Evolutionary conservation across 163 green algal species (phyloP).

Genomic region (Chlorella variabilis): DNA sequence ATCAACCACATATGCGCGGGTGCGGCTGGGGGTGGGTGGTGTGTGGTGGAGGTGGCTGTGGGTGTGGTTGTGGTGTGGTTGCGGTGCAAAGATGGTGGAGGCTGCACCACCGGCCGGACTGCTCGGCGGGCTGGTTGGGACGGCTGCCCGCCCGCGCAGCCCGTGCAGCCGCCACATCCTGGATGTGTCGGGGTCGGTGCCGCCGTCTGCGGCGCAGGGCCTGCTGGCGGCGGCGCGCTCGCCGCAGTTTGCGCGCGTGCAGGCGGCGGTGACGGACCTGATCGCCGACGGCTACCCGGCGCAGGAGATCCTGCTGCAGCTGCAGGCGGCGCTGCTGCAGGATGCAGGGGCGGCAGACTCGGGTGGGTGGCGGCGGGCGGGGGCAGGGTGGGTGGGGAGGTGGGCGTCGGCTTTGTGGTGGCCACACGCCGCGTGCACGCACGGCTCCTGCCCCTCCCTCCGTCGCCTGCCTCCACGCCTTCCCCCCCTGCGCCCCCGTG

Average conservation of each 20-base stretch:
- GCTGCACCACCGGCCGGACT: too few relatives aligned
- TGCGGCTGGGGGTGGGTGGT: slow-evolving; percentile 13
- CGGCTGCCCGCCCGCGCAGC: too few relatives aligned
- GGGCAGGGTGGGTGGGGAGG: neutral
- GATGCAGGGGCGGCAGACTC: slow-evolving; percentile 4
- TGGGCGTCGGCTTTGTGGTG: too few relatives aligned
- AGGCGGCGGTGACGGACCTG: slow-evolving; percentile 62
- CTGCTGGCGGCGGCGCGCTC: slow-evolving; percentile 60
- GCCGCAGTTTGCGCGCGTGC: neutral
- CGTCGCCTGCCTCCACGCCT: neutral
- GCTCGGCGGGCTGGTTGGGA: too few relatives aligned
- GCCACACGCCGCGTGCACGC: too few relatives aligned
- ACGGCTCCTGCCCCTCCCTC: too few relatives aligned
- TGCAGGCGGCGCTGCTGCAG: slow-evolving; percentile 66
- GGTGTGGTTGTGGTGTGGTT: slow-evolving; percentile 29
- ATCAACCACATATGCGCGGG: slow-evolving; percentile 85
- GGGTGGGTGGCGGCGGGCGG: neutral
- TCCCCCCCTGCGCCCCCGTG: neutral
- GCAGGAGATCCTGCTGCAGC: slow-evolving; percentile 85
- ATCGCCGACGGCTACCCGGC: slow-evolving; percentile 86
- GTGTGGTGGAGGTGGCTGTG: neutral
- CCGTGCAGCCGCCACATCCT: too few relatives aligned
- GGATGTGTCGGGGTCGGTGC: slow-evolving; percentile 85
- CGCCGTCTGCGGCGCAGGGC: slow-evolving; percentile 55
- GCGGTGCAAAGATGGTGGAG: too few relatives aligned